Evolutionary conservation across 805 yeast genomes (phyloP), one percentile per base, ranked within the genome.

Genomic region (Candida patagonica): DNA sequence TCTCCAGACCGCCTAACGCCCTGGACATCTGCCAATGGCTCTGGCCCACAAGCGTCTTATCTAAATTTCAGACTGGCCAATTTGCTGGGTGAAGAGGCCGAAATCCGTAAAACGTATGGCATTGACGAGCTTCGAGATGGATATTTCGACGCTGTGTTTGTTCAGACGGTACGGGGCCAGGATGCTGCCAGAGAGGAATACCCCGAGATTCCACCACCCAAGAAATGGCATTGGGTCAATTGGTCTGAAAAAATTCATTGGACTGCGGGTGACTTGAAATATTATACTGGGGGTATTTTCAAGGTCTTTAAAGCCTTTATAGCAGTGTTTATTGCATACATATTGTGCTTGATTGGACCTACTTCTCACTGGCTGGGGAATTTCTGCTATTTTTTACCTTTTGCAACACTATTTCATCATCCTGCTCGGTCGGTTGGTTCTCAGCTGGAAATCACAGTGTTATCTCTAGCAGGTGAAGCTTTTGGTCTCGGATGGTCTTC

Each of bases 81-180:
- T 19, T 15, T 47, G 6, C 23, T 44, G 29, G 49, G 37, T 4
- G 40, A 38, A 8, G 46, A 51, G 4, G 50, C 63, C 42, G 60
- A 62, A 16, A 50, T 57, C n/a, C 45, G 66, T 25, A 61, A 60
- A 4, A 55, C 56, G 20, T 65, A 55, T 40, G 62, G 55, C 1
- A 38, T 69, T n/a, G 68, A 67, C 39, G 76, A 71, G 46, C 47
- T 66, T 20, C 57, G 76, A 47, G 67, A 66, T 37, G 74, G 74
- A 7, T 70, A 65, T 48, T 71, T 71, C 43, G 74, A 71, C 47
- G 67, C 75, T 1, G 55, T 61, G 1, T 71, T 59, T 42, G 53
- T 60, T 5, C 61, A 61, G 20, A 60, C 60, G 26, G 46, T 48
- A 17, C 15, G 31, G 21, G 15, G 40, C 5, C 48, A 46, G 37